A percentile compares a stretch with the other conserved stretches of the same genome.
These are phyloP conservation scores for Xylariomycetidae sp. DNA, from an alignment of 2,329 filamentous ascomycete genomes.

Conservation along the genomic window DNA sequence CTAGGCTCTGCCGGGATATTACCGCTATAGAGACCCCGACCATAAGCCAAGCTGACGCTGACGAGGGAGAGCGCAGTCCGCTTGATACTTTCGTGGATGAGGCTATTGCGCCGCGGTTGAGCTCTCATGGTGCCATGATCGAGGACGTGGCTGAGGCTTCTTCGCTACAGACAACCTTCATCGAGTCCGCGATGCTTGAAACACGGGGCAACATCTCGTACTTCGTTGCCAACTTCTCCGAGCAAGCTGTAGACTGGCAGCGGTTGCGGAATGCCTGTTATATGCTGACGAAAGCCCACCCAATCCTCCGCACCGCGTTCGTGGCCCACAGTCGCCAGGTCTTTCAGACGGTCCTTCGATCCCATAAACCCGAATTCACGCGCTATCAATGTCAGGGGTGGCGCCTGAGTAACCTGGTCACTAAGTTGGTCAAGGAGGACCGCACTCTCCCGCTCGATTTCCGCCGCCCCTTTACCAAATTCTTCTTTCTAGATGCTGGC, in stretches of 20 bases:
- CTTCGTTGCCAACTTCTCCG: slow-evolving; percentile 42
- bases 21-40: slow-evolving; percentile 15
- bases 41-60: slow-evolving; percentile 5
- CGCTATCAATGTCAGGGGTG: slow-evolving; percentile 34
- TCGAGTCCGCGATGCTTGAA: slow-evolving; percentile 42
- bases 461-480: slow-evolving; percentile 40
- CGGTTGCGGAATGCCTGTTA: slow-evolving; percentile 42
- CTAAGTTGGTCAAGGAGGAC: slow-evolving; percentile 38
- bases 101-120: slow-evolving; percentile 36
- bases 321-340: slow-evolving; percentile 38
- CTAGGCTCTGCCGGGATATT: slow-evolving; percentile 36
- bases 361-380: slow-evolving; percentile 37
- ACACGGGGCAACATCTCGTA: slow-evolving; percentile 40
- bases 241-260: slow-evolving; percentile 32
- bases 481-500: slow-evolving; percentile 43
- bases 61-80: slow-evolving; percentile 1
- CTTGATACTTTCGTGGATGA: slow-evolving; percentile 33
- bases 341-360: slow-evolving; percentile 42
- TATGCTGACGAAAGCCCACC: slow-evolving; percentile 37
- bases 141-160: slow-evolving; percentile 44
- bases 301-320: slow-evolving; percentile 50
- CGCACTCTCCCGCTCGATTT: slow-evolving; percentile 35
- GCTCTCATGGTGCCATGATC: slow-evolving; percentile 35
- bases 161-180: slow-evolving; percentile 38
- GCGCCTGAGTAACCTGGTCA: slow-evolving; percentile 31